Base-by-base conservation (phyloP, 2,329 filamentous ascomycete genomes). In the Tolypocladium amazonense region DNA sequence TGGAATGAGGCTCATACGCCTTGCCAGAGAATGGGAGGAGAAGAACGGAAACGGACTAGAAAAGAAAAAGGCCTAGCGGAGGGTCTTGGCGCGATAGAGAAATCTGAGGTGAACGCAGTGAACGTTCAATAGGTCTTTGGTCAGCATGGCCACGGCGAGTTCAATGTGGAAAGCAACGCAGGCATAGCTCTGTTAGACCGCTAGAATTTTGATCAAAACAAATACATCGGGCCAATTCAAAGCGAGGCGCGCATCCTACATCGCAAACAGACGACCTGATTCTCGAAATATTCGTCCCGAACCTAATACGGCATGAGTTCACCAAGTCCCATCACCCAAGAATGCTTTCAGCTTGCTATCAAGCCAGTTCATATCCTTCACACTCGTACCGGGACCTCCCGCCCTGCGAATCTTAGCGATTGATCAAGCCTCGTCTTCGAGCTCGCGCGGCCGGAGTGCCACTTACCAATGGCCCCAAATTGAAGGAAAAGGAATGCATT, bases 301-400 rank as follows among this genome's bases (percentile, higher is more conserved):
- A 33, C 18, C 23, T 25, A 2, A 50, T 20, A 52, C 47, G 11
- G 11, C 9, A 53, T 15, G 11, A 1, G n/a, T 12, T 53, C 14
- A 53, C 35, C 25, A 30, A 23, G 33, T 20, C 15, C 57, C 62
- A 47, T 67, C 61, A 27, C 66, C 56, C 15, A 74, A 62, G 57
- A 88, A 81, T 8, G 73, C 72, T 20, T 73, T 76, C 60, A 90
- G 68, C 63, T 81, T 81, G 35, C 82, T 76, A 67, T 92, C 86
- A 50, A 92, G 75, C 87, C 88, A 92, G 66, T 83, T 81, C 2
- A 87, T 80, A 70, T 92, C 89, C 38, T 87, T 84, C 60, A 80
- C 82, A 64, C 82, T 88, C n/a, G 87, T 79, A 0, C 88, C 88
- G 5, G 88, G 88, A 1, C 88, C 88, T 15, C 84, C 85, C 20